Evolutionary conservation across 306 rosid genomes (phyloP).

Genomic region (Dryas drummondii): DNA sequence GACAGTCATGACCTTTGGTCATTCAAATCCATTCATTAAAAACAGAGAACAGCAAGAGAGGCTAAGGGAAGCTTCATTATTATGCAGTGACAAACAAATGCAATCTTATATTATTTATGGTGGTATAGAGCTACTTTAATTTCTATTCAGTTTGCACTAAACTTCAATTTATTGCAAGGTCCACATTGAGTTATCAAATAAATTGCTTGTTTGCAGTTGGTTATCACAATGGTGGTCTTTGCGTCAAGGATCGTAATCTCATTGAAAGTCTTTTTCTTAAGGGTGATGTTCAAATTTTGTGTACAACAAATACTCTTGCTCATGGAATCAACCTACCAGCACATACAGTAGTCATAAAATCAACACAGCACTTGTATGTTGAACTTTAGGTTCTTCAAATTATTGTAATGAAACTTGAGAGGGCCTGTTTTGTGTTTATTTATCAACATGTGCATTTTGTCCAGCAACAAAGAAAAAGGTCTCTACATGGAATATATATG

Average conservation of each 20-base stretch:
- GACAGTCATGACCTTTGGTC: constrained; percentile 72
- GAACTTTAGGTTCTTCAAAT: constrained; percentile 9
- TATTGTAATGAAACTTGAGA: constrained; percentile 12
- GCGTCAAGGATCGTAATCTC: constrained; percentile 88
- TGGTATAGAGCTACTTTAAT: constrained; percentile 45
- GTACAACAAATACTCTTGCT: constrained; percentile 96
- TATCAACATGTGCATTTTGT: constrained; percentile 29
- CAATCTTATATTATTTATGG: constrained; percentile 91
- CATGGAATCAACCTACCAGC: constrained; percentile 99
- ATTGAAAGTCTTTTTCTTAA: constrained; percentile 90
- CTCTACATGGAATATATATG: constrained; percentile 93
- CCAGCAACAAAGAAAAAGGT: constrained; percentile 95
- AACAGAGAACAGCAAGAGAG: constrained; percentile 79
- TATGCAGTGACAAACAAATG: constrained; percentile 93
- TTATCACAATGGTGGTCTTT: constrained; percentile 97
- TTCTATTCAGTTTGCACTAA: neutral
- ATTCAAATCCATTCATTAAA: constrained; percentile 88
- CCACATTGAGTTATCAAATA: constrained; percentile 17
- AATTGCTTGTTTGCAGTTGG: constrained; percentile 60
- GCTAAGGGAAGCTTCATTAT: constrained; percentile 87
- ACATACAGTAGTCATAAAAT: constrained; percentile 93
- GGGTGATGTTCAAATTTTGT: constrained; percentile 88
- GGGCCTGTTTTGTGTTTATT: constrained; percentile 25
- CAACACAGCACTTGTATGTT: constrained; percentile 93
- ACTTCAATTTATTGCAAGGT: constrained; percentile 12